Evolutionary conservation across 306 rosid species (phyloP), one percentile per base, ranked within the genome.

Genomic region (Pueraria montana): DNA sequence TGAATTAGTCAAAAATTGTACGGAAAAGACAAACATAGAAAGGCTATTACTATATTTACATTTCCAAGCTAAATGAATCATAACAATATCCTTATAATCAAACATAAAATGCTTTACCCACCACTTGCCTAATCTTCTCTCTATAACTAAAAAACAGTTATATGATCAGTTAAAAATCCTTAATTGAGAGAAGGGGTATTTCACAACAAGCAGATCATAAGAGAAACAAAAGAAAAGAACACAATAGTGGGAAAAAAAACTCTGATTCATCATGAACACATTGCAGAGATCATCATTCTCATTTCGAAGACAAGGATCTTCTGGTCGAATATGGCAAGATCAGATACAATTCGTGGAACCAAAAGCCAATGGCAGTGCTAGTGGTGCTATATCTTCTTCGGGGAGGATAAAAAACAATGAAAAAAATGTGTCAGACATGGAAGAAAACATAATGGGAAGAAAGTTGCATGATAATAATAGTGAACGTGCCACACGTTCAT

Each of bases 261-360:
- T 32, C 4, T 43, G 34, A 46, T 56, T 30, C n/a, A 74, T 53
- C 74, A 87, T 79, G 92, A 81, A 73, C 0, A 62, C 94, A 4
- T 87, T 94, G 86, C 91, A 83, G 36, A 90, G 97, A 84, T 94
- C 98, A 13, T 67, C 91, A 0, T 72, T 84, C 48, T 90, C 98
- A 12, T 92, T 94, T 63, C 20, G 97, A 64, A 75, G 97, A 81
- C 98, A 89, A 77, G 98, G 98, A 77, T 94, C 98, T n/a, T 94
- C 95, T 0, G 97, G 98, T 11, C 79, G 80, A 32, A 92, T 91
- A 81, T 94, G 98, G 98, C 84, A 77, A 10, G 89, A 92, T 49
- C 82, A 61, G 0, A 16, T 72, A 14, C 80, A 46, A 26, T 17
- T 48, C n/a, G 52, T 32, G 20, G 86, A 87, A 0, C 56, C 80